Base-by-base conservation (phyloP, 495 filamentous ascomycete genomes). In the Hypoxylon intermedium region DNA sequence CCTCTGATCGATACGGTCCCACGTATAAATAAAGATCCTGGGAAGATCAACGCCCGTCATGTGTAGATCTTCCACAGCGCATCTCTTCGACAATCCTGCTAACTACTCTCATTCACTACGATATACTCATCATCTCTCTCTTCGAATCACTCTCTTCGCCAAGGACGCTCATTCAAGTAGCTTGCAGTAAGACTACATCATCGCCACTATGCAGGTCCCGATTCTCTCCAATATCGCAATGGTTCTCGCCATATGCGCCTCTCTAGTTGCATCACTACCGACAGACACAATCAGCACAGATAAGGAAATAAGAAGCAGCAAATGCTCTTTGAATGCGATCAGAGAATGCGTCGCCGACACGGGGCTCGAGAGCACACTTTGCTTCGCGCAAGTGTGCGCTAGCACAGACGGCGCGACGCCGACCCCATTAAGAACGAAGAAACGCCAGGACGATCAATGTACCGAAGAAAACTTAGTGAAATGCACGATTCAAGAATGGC, bases 381-480 rank as follows among this genome's bases (percentile, higher is more conserved):
- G 62, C 30, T 60, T 65, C n/a, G 46, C 47, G 41, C 56, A 65
- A 43, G 55, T 60, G 37, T 65, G 62, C 46, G 36, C 31, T 5
- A 40, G 46, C 13, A 16, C 28, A 38, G 33, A 53, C 19, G 38
- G 13, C 21, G 18, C 30, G 19, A 42, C 9, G 12, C 20, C 38
- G 5, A 24, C 41, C 9, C 19, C 41, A 13, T n/a, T 33, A 16
- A 52, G 45, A 20, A 40, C 36, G 36, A 12, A 9, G 13, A 65
- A 60, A 37, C 62, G 62, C 24, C 49, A 65, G n/a, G 61, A 43
- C 15, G 41, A 65, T 21, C 55, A 56, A 53, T 65, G 62, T 51
- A 65, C 55, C 30, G 62, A 60, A 47, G 62, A 65, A 19, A 65
- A 65, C 46, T 50, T 65, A 18, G 38, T 56, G 19, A 50, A 60